Evolutionary conservation across 2,329 filamentous ascomycete genomes (phyloP).

Genomic region (Apiospora pterosperma): DNA sequence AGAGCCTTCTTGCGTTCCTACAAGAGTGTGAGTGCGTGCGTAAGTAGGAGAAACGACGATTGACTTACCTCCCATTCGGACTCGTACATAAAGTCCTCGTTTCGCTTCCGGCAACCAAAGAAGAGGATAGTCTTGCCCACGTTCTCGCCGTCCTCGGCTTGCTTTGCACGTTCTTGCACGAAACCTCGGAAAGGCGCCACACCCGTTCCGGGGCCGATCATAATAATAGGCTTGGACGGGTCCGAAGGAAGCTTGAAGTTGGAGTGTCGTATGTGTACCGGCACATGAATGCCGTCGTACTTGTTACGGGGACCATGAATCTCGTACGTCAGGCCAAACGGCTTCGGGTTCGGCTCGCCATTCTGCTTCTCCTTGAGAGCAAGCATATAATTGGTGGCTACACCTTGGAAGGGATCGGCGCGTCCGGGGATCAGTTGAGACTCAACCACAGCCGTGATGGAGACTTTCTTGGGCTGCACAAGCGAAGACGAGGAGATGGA

Average conservation of each 20-base stretch:
- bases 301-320: slow-evolving; percentile 91
- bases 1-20: slow-evolving; percentile 81
- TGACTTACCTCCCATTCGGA: slow-evolving; percentile 84
- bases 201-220: slow-evolving; percentile 94
- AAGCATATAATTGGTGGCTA: slow-evolving; percentile 94
- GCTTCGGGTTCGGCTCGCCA: slow-evolving; percentile 75
- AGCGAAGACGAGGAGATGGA: slow-evolving; percentile 97
- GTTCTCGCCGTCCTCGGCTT: slow-evolving; percentile 73
- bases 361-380: slow-evolving; percentile 97
- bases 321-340: slow-evolving; percentile 81
- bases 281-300: slow-evolving; percentile 92
- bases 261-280: slow-evolving; percentile 93
- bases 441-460: slow-evolving; percentile 93
- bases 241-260: slow-evolving; percentile 99
- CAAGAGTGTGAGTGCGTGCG: slow-evolving; percentile 13
- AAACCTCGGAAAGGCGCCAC: slow-evolving; percentile 96
- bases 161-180: slow-evolving; percentile 85
- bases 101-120: slow-evolving; percentile 84
- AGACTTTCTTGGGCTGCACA: slow-evolving; percentile 91
- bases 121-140: slow-evolving; percentile 89
- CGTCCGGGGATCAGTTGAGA: slow-evolving; percentile 74
- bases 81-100: slow-evolving; percentile 91
- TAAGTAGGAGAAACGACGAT: background rate
- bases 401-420: slow-evolving; percentile 78
- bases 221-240: slow-evolving; percentile 88